Conservation (phyloP, 139 green algal genomes). For the Closterium sp. region DNA sequence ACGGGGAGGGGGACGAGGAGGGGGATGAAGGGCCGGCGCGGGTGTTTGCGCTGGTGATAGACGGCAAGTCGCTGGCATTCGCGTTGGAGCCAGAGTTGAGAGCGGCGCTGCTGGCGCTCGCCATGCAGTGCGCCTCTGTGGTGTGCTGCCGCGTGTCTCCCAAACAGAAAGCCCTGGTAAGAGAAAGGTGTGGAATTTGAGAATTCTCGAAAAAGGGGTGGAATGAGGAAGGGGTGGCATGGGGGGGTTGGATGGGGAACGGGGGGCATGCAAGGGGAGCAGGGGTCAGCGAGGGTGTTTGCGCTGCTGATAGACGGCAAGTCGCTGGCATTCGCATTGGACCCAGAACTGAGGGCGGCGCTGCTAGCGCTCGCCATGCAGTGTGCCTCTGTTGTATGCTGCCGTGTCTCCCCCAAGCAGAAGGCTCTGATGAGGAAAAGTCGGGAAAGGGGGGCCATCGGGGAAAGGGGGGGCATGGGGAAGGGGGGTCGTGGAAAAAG, state of each 20-base stretch:
- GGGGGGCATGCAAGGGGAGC: background rate
- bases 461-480: too few species aligned
- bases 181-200: too few species aligned
- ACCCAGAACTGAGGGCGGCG: constrained; percentile 1
- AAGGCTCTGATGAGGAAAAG: constrained; percentile 55
- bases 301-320: constrained; percentile 53
- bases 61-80: constrained; percentile 39
- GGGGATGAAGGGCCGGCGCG: background rate
- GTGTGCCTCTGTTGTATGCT: constrained; percentile 77
- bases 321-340: constrained; percentile 27
- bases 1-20: background rate
- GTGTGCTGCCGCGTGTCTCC: constrained; percentile 75
- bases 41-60: constrained; percentile 53
- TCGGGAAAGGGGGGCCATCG: too few species aligned
- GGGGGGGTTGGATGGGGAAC: too few species aligned
- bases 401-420: constrained; percentile 63
- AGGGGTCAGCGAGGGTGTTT: constrained; percentile 10
- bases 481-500: too few species aligned
- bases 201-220: too few species aligned
- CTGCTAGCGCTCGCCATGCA: constrained; percentile 65
- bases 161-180: constrained; percentile 61
- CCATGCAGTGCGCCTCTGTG: constrained; percentile 66
- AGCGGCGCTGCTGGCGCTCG: constrained; percentile 60
- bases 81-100: constrained; percentile 26
- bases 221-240: too few species aligned